Percentiles rank a stretch among this genome's conserved stretches.
These are phyloP conservation scores for Fusarium pseudoanthophilum DNA, from an alignment of 2,329 filamentous ascomycete species.

Conservation along the genomic window DNA sequence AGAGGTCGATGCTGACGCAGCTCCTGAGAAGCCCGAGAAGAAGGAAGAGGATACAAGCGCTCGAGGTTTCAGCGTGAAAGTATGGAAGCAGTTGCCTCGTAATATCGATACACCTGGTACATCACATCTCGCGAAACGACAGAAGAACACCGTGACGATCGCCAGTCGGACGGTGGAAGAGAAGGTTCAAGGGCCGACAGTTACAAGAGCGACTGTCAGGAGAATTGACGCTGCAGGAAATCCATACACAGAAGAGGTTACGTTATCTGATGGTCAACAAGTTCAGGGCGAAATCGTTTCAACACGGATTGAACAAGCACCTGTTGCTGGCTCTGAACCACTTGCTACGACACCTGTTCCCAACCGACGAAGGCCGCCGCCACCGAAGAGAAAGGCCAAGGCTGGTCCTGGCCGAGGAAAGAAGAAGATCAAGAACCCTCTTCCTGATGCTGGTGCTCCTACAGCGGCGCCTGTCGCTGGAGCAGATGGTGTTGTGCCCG, in stretches of 20 bases:
- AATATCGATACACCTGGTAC: constrained; percentile 64
- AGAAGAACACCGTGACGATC: constrained; percentile 69
- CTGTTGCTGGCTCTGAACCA: constrained; percentile 60
- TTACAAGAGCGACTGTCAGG: constrained; percentile 84
- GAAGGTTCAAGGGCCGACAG: constrained; percentile 60
- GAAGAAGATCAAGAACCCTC: constrained; percentile 76
- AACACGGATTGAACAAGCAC: constrained; percentile 63
- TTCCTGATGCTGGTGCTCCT: constrained; percentile 50
- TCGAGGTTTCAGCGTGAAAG: constrained; percentile 65
- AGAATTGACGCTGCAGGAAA: constrained; percentile 83
- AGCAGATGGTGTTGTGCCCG: constrained; percentile 50
- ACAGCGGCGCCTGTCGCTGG: constrained; percentile 50
- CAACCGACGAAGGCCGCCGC: constrained; percentile 72
- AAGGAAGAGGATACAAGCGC: constrained; percentile 69
- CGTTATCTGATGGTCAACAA: constrained; percentile 80
- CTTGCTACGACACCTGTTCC: constrained; percentile 56
- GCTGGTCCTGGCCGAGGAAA: constrained; percentile 78
- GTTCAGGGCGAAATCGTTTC: constrained; percentile 85
- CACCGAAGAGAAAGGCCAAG: constrained; percentile 83
- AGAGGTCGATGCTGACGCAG: constrained; percentile 61
- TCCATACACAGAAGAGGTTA: constrained; percentile 84
- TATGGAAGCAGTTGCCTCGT: constrained; percentile 71
- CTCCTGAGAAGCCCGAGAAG: constrained; percentile 66
- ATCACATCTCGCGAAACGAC: constrained; percentile 69
- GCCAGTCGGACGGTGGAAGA: constrained; percentile 63